Conservation (phyloP, 2,329 filamentous ascomycete genomes). For the Fusarium oligoseptatum region DNA sequence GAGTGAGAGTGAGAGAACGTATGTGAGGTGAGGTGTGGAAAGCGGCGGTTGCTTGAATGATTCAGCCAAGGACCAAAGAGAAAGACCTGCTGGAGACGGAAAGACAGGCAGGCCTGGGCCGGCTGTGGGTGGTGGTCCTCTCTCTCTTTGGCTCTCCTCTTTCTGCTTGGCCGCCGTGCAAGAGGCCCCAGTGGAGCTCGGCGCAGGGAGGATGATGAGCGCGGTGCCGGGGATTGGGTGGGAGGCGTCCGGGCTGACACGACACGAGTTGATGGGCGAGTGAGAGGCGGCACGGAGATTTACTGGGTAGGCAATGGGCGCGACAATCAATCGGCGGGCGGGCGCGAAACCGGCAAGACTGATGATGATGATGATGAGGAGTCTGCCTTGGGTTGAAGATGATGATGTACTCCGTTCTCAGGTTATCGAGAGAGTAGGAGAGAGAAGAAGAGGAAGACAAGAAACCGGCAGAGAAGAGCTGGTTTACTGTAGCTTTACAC, state of each 20-base stretch:
- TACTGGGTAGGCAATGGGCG: constrained; percentile 15
- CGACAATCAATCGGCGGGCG: not conserved
- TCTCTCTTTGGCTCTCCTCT: constrained; percentile 16
- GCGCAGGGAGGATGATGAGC: constrained; percentile 45
- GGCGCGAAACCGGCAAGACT: not conserved
- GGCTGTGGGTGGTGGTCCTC: constrained; percentile 19
- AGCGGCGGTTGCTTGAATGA: constrained; percentile 39
- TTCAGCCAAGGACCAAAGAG: constrained; percentile 38
- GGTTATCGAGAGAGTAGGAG: not conserved
- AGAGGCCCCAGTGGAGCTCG: constrained; percentile 42
- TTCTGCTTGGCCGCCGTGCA: constrained; percentile 33
- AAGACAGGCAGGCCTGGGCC: constrained; percentile 13
- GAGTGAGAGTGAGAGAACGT: constrained; percentile 23
- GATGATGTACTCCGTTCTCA: not conserved
- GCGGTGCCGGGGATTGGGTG: constrained; percentile 49
- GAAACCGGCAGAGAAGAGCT: not conserved
- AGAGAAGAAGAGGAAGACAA: not conserved
- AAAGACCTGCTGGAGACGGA: not conserved
- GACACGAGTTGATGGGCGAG: constrained; percentile 26
- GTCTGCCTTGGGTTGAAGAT: not conserved
- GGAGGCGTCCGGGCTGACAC: constrained; percentile 51
- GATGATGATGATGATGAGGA: not conserved
- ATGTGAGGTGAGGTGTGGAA: constrained; percentile 3
- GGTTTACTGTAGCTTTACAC: not conserved
- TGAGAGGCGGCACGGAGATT: constrained; percentile 31